phyloP scores from a whole-genome alignment of 2,329 filamentous ascomycete genomes.

The Sphaerostilbella broomeana region DNA sequence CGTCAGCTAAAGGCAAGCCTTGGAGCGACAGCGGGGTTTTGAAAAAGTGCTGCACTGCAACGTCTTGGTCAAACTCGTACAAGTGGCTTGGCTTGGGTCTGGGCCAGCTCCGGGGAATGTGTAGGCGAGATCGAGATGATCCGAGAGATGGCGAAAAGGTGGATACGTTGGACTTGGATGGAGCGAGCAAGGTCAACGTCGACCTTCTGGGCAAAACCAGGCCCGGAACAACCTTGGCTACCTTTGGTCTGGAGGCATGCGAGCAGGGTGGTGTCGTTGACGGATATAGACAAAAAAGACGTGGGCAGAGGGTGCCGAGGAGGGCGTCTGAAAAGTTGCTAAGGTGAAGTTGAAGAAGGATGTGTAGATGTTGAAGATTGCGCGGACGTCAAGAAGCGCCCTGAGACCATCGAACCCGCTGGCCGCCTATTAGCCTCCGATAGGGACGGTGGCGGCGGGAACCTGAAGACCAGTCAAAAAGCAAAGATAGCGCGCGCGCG shows the following conservation, averaged over 20 bases:
- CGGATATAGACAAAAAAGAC: neutral
- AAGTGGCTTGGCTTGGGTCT: slow-evolving; percentile 5
- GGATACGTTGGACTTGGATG: slow-evolving; percentile 6
- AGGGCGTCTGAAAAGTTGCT: neutral
- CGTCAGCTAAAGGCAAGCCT: slow-evolving; percentile 9
- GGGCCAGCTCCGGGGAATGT: slow-evolving; percentile 5
- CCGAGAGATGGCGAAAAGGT: slow-evolving; percentile 5
- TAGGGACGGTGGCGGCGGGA: neutral
- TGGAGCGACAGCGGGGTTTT: slow-evolving; percentile 10
- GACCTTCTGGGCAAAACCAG: slow-evolving; percentile 6
- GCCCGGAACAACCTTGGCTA: slow-evolving; percentile 1
- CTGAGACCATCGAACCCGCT: neutral
- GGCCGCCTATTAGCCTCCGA: neutral
- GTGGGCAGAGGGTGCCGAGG: neutral
- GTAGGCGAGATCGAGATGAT: slow-evolving; percentile 11
- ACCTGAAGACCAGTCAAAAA: neutral
- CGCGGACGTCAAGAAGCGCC: no score
- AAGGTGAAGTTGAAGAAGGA: no score
- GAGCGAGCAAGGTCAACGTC: slow-evolving; percentile 7
- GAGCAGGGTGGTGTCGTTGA: neutral
- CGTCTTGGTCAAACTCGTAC: slow-evolving; percentile 1
- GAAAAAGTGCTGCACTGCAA: slow-evolving; percentile 4
- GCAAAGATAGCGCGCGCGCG: neutral
- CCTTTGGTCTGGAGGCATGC: slow-evolving; percentile 4
- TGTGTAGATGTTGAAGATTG: neutral